Evolutionary conservation across 2,329 filamentous ascomycete species (phyloP), one percentile per base, ranked within the genome.

Genomic region (Neonectria coccinea): DNA sequence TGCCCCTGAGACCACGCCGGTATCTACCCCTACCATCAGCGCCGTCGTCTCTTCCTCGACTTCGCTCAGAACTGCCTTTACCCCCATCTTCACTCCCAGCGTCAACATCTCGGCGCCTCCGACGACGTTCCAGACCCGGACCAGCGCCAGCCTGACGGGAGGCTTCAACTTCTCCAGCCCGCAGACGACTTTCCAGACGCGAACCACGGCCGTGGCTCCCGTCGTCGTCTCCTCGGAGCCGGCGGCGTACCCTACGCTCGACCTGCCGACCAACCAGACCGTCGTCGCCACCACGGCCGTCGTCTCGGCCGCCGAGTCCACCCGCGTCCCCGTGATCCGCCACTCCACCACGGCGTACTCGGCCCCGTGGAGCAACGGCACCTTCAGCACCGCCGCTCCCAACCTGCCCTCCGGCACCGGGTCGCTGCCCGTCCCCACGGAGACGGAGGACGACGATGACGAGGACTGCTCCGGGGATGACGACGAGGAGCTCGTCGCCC

Each of bases 321-420:
- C 42, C 22, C 70, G 62, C 9, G 70, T 70, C n/a, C 70, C 70
- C 31, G 29, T 72, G 33, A 52, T 72, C 27, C 70, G 70, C 44
- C 66, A 69, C 5, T 70, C 64, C 60, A 71, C 57, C 42, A 60
- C 56, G 4, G 68, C 59, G 25, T 71, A 67, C 57, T 59, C 54
- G 16, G 63, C 58, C 54, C 63, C 63, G 51, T 72, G 70, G 70
- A 72, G 52, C 62, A 73, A 71, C 39, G 41, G 69, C 20, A 64
- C 70, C n/a, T 9, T 62, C 4, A 62, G 60, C 16, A 64, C 62
- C 29, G 42, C 31, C 22, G 60, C 48, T 1, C 25, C 11, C n/a
- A 52, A 27, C 31, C 16, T 58, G 9, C 54, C 70, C 1, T 61
- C 68, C 14, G 70, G 67, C 1, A 71, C 70, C 1, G 56, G 62